Evolutionary conservation across 306 rosid species (phyloP).

Genomic region (Prunus kanzakura): DNA sequence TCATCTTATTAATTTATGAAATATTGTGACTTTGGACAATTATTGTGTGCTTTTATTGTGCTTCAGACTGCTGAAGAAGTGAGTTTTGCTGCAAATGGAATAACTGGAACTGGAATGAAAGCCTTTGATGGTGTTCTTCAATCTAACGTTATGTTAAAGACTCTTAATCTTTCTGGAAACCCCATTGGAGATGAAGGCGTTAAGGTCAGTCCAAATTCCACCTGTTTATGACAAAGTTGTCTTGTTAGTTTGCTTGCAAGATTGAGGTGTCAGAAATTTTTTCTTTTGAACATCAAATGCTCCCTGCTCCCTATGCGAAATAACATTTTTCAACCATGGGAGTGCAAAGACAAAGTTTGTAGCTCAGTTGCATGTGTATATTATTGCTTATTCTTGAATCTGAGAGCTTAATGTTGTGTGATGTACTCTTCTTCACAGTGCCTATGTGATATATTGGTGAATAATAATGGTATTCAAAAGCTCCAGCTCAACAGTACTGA

Average conservation of each 20-base stretch:
- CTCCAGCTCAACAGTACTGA: conserved; percentile 91
- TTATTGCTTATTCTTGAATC: conserved; percentile 10
- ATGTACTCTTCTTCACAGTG: conserved; percentile 53
- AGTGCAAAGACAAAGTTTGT: background rate
- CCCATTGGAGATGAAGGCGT: conserved; percentile 94
- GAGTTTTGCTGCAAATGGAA: conserved; percentile 95
- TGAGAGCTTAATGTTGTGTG: conserved; percentile 18
- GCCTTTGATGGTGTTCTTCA: conserved; percentile 98
- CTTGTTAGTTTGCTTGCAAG: background rate
- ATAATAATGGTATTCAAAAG: conserved; percentile 71
- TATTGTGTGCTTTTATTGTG: conserved; percentile 6
- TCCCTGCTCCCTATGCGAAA: too few relatives aligned
- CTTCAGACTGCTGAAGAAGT: conserved; percentile 85
- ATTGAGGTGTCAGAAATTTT: background rate
- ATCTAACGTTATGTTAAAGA: conserved; percentile 72
- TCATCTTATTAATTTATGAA: background rate
- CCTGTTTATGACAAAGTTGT: background rate
- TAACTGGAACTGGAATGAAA: conserved; percentile 83
- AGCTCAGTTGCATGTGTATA: background rate
- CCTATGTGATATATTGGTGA: conserved; percentile 67
- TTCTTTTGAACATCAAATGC: background rate
- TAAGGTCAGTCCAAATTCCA: conserved; percentile 50
- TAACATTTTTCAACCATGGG: background rate
- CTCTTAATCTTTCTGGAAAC: conserved; percentile 93
- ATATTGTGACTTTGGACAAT: background rate